Evolutionary conservation across 2,329 filamentous ascomycete species (phyloP).

Genomic region (Coniella vitis): DNA sequence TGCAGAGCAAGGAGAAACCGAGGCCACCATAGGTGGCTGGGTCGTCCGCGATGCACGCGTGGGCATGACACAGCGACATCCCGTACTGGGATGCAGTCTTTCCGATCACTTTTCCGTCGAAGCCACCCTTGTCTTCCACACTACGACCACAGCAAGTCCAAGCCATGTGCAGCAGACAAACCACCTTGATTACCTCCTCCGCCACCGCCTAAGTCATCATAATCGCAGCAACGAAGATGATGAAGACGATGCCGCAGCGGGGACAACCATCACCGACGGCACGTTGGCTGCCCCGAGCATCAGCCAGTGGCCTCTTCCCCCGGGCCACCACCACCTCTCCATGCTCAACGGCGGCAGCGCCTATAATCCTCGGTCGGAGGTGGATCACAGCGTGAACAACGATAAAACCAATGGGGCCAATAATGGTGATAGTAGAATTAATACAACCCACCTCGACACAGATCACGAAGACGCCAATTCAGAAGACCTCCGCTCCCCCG

Average conservation of each 20-base stretch:
- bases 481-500: conserved; percentile 18
- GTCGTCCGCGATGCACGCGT: conserved; percentile 64
- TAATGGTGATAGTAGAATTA: neutral
- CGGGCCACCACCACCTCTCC: conserved; percentile 13
- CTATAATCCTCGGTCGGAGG: conserved; percentile 21
- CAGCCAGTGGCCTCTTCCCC: conserved; percentile 11
- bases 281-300: conserved; percentile 19
- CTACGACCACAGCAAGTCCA: conserved; percentile 3
- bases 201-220: too few species aligned
- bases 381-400: too few species aligned
- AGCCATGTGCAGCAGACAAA: too few species aligned
- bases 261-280: neutral
- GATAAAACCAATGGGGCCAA: too few species aligned
- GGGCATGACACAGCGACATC: conserved; percentile 75
- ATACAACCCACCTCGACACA: conserved; percentile 13
- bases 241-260: conserved; percentile 1
- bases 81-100: conserved; percentile 72
- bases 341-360: conserved; percentile 4
- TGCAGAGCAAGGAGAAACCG: too few species aligned
- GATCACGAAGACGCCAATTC: conserved; percentile 21
- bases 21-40: conserved; percentile 46
- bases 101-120: conserved; percentile 95
- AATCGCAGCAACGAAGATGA: neutral
- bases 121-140: conserved; percentile 57
- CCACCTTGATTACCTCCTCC: too few species aligned